Evolutionary conservation across 2,329 filamentous ascomycete species (phyloP).

Genomic region (Fonsecaea erecta): DNA sequence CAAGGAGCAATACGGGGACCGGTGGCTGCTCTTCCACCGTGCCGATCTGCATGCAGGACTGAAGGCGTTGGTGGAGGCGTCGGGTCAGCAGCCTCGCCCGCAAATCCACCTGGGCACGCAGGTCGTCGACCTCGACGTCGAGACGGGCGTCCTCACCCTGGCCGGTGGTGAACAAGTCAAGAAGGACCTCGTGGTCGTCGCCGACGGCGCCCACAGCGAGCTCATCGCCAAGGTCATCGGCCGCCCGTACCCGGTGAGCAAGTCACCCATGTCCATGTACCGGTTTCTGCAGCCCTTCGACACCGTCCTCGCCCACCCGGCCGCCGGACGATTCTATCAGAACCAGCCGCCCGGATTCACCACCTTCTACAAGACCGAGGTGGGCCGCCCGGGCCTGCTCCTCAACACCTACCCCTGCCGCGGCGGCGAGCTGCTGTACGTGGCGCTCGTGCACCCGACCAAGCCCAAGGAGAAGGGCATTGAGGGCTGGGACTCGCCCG

Average conservation of each 20-base stretch:
- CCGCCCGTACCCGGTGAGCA: conserved; percentile 11
- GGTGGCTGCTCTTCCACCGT: conserved; percentile 39
- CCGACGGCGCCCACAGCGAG: conserved; percentile 39
- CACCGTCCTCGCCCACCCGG: conserved; percentile 21
- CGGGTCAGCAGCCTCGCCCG: conserved; percentile 11
- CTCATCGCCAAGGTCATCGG: conserved; percentile 26
- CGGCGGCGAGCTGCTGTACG: conserved; percentile 22
- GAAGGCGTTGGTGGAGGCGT: conserved; percentile 30
- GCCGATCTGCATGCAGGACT: conserved; percentile 41
- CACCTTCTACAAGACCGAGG: conserved; percentile 28
- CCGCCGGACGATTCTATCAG: conserved; percentile 26
- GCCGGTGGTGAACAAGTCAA: conserved; percentile 33
- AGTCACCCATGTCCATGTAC: conserved; percentile 29
- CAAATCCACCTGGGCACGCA: conserved; percentile 36
- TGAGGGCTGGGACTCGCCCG: conserved; percentile 27
- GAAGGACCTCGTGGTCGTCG: conserved; percentile 43
- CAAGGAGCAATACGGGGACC: conserved; percentile 36
- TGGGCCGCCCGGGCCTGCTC: conserved; percentile 24
- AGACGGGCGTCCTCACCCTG: conserved; percentile 34
- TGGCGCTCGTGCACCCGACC: conserved; percentile 28
- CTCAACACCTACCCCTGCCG: conserved; percentile 32
- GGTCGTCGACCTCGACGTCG: conserved; percentile 37
- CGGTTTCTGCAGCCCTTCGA: conserved; percentile 30
- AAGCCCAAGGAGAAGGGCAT: conserved; percentile 25
- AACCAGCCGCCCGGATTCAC: conserved; percentile 21